A percentile compares a stretch with the other conserved stretches of the same genome.
These are phyloP conservation scores for Fusarium algeriense DNA, from an alignment of 2,329 filamentous ascomycete genomes.

Conservation along the genomic window DNA sequence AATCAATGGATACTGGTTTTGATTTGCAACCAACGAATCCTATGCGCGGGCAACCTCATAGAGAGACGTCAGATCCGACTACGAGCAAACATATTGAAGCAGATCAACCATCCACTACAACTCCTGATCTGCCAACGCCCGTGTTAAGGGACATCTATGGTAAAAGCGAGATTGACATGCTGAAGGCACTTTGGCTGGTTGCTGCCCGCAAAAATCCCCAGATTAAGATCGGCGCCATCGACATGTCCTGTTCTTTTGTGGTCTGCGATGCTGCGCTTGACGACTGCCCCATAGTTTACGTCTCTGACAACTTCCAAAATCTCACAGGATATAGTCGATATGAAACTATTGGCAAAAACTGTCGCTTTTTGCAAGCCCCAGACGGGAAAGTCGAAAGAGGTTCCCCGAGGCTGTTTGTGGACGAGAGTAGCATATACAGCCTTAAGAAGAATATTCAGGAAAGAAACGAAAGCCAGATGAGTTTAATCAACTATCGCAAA, in stretches of 20 bases:
- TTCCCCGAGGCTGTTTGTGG: rapidly evolving
- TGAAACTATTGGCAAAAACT: not conserved
- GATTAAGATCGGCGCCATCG: not conserved
- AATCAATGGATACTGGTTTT: not conserved
- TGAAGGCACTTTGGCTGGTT: not conserved
- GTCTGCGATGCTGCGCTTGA: not conserved
- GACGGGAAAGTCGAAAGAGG: not conserved
- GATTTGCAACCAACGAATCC: too few relatives aligned
- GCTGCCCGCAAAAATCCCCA: rapidly evolving
- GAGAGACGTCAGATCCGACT: rapidly evolving
- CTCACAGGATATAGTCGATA: not conserved
- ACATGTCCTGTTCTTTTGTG: not conserved
- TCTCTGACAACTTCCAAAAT: not conserved
- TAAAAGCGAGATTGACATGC: rapidly evolving
- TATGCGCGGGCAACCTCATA: too few relatives aligned
- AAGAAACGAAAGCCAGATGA: not conserved
- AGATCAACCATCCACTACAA: not conserved
- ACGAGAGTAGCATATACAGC: rapidly evolving
- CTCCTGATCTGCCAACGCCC: rapidly evolving
- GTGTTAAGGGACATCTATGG: not conserved
- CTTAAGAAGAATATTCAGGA: not conserved
- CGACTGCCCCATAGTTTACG: not conserved
- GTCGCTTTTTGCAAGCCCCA: not conserved
- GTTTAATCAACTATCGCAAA: rapidly evolving
- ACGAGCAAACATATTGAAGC: rapidly evolving